Conservation (phyloP, 1,139 yeast genomes). For the Pichia sp. region DNA sequence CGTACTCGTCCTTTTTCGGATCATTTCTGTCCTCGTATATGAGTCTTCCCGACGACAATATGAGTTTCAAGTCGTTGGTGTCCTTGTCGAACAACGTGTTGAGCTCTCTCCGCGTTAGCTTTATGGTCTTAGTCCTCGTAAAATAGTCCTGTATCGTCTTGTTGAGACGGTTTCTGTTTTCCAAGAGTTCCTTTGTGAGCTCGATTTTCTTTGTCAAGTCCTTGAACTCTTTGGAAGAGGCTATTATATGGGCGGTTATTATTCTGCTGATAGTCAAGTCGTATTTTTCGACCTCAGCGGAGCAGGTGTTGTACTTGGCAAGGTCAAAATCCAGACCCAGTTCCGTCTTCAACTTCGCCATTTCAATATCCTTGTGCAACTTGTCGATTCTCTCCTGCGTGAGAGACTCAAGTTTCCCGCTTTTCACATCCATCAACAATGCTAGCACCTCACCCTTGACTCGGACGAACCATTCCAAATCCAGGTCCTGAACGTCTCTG, state of each 20-base stretch:
- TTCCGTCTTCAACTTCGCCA: conserved; percentile 18
- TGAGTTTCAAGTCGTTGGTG: conserved; percentile 21
- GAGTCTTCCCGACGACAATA: conserved; percentile 26
- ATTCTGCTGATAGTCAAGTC: conserved; percentile 21
- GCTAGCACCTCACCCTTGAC: conserved; percentile 22
- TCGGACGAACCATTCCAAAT: conserved; percentile 25
- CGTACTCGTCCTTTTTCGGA: conserved; percentile 20
- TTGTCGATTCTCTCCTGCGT: conserved; percentile 17
- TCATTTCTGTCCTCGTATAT: conserved; percentile 19
- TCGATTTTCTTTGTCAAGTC: conserved; percentile 19
- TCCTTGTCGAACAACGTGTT: conserved; percentile 27
- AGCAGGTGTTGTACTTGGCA: conserved; percentile 17
- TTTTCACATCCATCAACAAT: conserved; percentile 16
- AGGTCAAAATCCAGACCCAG: conserved; percentile 22
- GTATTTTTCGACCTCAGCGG: conserved; percentile 18
- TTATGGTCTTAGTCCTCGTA: conserved; percentile 23
- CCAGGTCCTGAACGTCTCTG: conserved; percentile 29
- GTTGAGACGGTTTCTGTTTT: conserved; percentile 25
- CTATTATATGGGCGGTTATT: conserved; percentile 22
- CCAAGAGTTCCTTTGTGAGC: conserved; percentile 22
- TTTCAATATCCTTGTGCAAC: conserved; percentile 19
- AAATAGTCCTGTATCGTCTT: conserved; percentile 23
- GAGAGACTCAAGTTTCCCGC: conserved; percentile 17
- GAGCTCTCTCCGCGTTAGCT: conserved; percentile 25
- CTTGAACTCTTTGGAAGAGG: conserved; percentile 22